Conservation (phyloP, 2,329 filamentous ascomycete genomes). For the Epichloe coenophiala region DNA sequence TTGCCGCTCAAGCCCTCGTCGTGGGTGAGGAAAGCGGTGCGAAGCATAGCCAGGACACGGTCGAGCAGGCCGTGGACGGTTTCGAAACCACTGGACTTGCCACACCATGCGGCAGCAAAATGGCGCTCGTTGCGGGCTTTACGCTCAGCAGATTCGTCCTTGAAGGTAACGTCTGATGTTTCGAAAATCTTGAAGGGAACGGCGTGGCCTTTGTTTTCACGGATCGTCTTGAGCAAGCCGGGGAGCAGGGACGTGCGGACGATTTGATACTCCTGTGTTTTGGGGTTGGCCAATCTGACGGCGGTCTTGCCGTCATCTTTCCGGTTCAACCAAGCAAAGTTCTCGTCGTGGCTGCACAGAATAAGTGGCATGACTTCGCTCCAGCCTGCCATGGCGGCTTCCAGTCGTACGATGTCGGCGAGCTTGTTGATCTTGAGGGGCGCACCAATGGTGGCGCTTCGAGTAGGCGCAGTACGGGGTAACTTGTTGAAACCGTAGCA, state of each 20-base stretch:
- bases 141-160: constrained; percentile 68
- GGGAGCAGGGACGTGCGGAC: constrained; percentile 78
- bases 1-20: constrained; percentile 51
- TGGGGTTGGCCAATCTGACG: constrained; percentile 79
- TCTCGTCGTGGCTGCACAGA: constrained; percentile 94
- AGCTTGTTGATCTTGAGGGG: constrained; percentile 95
- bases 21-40: constrained; percentile 62
- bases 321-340: constrained; percentile 89
- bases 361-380: constrained; percentile 92
- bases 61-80: constrained; percentile 89
- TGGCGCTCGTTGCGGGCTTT: constrained; percentile 86
- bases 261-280: constrained; percentile 86
- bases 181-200: constrained; percentile 91
- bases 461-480: constrained; percentile 73
- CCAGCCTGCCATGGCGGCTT: constrained; percentile 92
- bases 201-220: constrained; percentile 80
- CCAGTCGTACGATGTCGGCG: constrained; percentile 74
- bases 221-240: constrained; percentile 81
- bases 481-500: constrained; percentile 97
- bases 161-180: constrained; percentile 81
- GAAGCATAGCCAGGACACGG: constrained; percentile 83
- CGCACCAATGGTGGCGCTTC: constrained; percentile 73
- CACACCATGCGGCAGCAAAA: constrained; percentile 92
- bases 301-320: constrained; percentile 74
- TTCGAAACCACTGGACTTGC: constrained; percentile 89